Evolutionary conservation across 495 filamentous ascomycete genomes (phyloP), one percentile per base, ranked within the genome.

Genomic region (Aspergillus asperescens): DNA sequence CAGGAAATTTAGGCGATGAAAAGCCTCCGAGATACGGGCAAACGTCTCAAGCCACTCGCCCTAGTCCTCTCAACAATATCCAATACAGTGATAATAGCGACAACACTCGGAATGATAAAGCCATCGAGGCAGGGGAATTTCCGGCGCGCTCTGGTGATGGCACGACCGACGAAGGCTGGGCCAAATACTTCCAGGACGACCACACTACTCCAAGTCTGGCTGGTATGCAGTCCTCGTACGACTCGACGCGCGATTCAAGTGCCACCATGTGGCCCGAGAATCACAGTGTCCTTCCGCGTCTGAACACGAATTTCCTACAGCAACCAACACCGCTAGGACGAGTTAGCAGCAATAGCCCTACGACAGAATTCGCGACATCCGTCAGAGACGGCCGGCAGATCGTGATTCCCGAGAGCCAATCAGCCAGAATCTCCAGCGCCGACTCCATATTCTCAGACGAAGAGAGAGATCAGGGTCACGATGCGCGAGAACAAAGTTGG

Each of bases 331-430:
- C 74, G 48, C 51, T 80, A 65, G 58, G 76, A 57, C 41, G 77
- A 61, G 87, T 90, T 5, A 62, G 73, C 29, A 84, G 79, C 12
- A 79, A 77, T 31, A 89, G 85, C 56, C 87, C 86, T 4, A 87
- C 82, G 3, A 78, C 88, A 13, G 78, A 82, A 7, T 66, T 79
- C 41, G n/a, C n/a, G n/a, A n/a, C n/a, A n/a, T n/a, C n/a, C n/a
- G n/a, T n/a, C n/a, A n/a, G n/a, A n/a, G n/a, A n/a, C n/a, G 64
- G 65, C 18, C 64, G 63, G 32, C 62, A 62, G 35, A 68, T 78
- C 20, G 58, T 67, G 13, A 67, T 84, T 16, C 71, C 71, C 5
- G 72, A 86, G 51, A 79, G 77, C 27, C 77, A 85, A 65, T 75
- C 79, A 8, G 86, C 79, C 9, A 76, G 78, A 19, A 85, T 87